Conservation (phyloP, 2,329 filamentous ascomycete genomes). For the Keithomyces neogunnii region DNA sequence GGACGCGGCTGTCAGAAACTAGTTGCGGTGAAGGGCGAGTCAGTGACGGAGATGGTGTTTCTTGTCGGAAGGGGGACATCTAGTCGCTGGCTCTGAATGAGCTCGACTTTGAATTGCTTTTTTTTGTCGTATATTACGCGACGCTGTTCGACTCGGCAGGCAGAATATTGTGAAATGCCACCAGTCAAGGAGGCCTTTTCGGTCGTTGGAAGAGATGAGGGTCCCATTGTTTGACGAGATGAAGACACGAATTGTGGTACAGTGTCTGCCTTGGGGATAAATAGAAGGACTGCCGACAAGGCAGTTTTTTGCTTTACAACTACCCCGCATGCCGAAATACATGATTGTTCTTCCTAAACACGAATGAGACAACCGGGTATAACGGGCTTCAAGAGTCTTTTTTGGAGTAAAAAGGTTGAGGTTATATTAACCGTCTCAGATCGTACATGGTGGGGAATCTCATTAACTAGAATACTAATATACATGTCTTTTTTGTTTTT, state of each 20-base stretch:
- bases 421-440: not conserved
- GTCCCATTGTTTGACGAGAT: not conserved
- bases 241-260: not conserved
- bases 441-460: slow-evolving; percentile 2
- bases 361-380: too few species aligned
- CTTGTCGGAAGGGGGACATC: not conserved
- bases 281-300: not conserved
- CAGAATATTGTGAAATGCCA: slow-evolving; percentile 61
- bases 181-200: slow-evolving; percentile 6
- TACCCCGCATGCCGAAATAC: too few species aligned
- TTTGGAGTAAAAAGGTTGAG: too few species aligned
- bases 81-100: not conserved
- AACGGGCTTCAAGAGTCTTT: too few species aligned
- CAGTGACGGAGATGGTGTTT: not conserved
- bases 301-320: not conserved
- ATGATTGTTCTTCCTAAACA: too few species aligned
- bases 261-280: not conserved
- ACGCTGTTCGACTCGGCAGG: slow-evolving; percentile 16
- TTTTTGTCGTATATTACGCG: not conserved
- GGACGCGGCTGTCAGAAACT: not conserved
- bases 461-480: not conserved
- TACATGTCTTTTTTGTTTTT: not conserved
- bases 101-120: not conserved
- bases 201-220: not conserved
- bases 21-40: not conserved